Evolutionary conservation across 2,329 filamentous ascomycete genomes (phyloP), one percentile per base, ranked within the genome.

Genomic region (Diplodia mutila): DNA sequence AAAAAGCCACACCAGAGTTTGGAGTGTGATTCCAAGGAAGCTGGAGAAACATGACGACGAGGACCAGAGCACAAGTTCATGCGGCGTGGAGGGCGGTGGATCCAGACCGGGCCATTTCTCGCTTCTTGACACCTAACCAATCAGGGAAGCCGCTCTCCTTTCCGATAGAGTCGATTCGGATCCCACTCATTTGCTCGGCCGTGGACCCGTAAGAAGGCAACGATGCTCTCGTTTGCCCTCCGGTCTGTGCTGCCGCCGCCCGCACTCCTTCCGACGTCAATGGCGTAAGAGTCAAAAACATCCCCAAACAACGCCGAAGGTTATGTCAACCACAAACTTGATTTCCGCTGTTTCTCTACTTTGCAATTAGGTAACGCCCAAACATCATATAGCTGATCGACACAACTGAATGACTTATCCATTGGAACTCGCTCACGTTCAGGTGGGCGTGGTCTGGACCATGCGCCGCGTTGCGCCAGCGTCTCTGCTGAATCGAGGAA

Each of bases 41-140:
- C 18, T n/a, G 18, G 18, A 23, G 3, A 37, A 14, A 39, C 51
- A 55, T 34, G 29, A 52, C 48, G 23, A 51, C 25, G 25, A 52
- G 18, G 16, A 12, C 18, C 14, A 46, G 11, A 46, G 42, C 42
- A 34, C 32, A 46, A 46, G 23, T 49, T 34, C 9, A 11, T 21
- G 42, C 27, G 23, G 57, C 16, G 21, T 2, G 14, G 23, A 32
- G 27, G 57, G 55, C 55, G 25, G 42, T 21, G 18, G 59, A 51
- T 51, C 59, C 39, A 42, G 59, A 25, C 59, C 59, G 23, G 59
- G 42, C 59, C 27, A 63, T 63, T 63, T 63, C 29, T 63, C 42
- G 59, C 59, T 51, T 63, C 42, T 4, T 21, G 34, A 25, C 14
- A 32, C 57, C 25, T 32, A 21, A 25, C 57, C 37, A 61, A 63